Base-by-base conservation (phyloP, 352 stramenopile species). In the Peronospora destructor region DNA sequence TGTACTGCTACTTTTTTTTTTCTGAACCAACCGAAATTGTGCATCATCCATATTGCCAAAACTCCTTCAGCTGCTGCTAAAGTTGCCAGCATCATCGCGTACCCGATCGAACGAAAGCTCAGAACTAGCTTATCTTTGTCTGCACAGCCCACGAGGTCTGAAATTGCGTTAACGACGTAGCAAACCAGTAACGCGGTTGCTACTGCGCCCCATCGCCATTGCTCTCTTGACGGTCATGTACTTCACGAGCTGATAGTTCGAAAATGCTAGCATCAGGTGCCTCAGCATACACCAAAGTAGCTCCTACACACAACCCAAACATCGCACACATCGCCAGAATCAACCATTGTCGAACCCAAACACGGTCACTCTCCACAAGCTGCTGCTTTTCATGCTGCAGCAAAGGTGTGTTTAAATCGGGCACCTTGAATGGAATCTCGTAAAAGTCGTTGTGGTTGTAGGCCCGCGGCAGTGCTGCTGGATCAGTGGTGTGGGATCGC, bases 401-500 rank as follows among this genome's bases (percentile, higher is more conserved):
- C 38, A 49, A 55, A 16, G 45, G 46, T 1, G 62, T 66, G n/a
- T 62, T 46, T 4, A 66, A 35, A 12, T 42, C 45, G 3, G 58
- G 58, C 1, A 58, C 45, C 28, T 63, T 52, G 21, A 63, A 63
- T 23, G 59, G 53, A 3, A 28, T 14, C 9, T 45, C 26, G 45
- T 81, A 84, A 34, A 81, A 84, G 2, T 56, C 49, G 8, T 64
- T 59, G 13, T 84, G 61, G 29, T 84, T 70, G 40, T 67, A 81
- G 3, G 53, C 59, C 1, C 65, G 60, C 2, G 73, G 58, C 3
- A 81, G 40, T 12, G 44, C 35, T 17, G 65, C 57, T 8, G 73
- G 73, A 19, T 67, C 61, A 12, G 64, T 61, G 12, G 62, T 73
- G 5, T 66, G 51, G 6, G 69, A 84, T 35, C 71, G 58, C 4